These are phyloP conservation scores for Scytalidium sp. DNA, from an alignment of 2,329 filamentous ascomycete species.

Conservation along the genomic window DNA sequence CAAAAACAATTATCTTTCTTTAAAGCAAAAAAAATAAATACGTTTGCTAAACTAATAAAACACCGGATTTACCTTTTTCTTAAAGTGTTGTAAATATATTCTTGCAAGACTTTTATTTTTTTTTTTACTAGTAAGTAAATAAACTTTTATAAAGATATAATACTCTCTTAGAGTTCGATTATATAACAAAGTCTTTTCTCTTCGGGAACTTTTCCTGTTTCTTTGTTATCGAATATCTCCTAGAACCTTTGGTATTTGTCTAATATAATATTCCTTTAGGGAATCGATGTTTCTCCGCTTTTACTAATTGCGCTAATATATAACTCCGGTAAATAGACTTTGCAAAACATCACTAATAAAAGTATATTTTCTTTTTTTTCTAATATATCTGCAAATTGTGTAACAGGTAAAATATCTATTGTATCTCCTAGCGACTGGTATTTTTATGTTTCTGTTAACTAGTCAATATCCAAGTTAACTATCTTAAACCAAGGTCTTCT, in stretches of 20 bases:
- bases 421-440: not conserved
- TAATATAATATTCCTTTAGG: not conserved
- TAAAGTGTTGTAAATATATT: slow-evolving; percentile 17
- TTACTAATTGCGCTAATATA: not conserved
- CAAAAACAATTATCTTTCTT: slow-evolving; percentile 27
- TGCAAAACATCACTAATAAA: not conserved
- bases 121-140: slow-evolving; percentile 11
- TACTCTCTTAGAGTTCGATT: no score
- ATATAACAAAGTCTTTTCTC: not conserved
- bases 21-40: slow-evolving; percentile 27
- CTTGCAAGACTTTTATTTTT: slow-evolving; percentile 11
- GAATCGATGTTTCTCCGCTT: not conserved
- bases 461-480: not conserved
- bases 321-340: not conserved
- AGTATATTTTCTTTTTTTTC: not conserved
- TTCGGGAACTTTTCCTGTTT: not conserved
- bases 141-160: not conserved
- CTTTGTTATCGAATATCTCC: not conserved
- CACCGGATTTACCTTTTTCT: slow-evolving; percentile 16
- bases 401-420: not conserved
- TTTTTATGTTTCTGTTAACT: not conserved
- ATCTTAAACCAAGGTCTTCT: not conserved
- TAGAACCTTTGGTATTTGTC: not conserved
- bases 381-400: not conserved
- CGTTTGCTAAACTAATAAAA: slow-evolving; percentile 13